Evolutionary conservation across 2,329 filamentous ascomycete species (phyloP).

Genomic region (Fusarium tjaetaba): DNA sequence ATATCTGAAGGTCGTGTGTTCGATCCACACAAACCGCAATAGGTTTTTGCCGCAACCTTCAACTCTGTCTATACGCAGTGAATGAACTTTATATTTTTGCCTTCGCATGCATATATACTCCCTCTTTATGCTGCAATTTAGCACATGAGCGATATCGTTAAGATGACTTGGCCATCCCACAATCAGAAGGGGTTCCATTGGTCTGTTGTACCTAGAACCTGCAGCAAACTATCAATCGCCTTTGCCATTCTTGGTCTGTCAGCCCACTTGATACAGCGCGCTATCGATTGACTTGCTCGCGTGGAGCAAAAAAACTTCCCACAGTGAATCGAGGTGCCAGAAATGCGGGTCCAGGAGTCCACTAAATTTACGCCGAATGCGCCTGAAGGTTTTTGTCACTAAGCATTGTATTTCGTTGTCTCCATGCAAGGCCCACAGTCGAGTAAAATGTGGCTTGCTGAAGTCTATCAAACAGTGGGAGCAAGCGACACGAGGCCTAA

Average conservation of each 20-base stretch:
- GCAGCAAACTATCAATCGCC: not conserved
- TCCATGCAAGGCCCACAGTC: not conserved
- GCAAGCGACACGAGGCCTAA: no score
- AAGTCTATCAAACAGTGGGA: not conserved
- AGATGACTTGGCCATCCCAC: not conserved
- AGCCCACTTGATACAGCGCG: not conserved
- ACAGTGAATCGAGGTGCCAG: not conserved
- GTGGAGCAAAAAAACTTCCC: not conserved
- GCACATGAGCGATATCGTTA: not conserved
- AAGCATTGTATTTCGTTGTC: no score
- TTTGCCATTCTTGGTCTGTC: not conserved
- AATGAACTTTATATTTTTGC: not conserved
- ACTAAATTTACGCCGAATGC: not conserved
- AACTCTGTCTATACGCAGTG: not conserved
- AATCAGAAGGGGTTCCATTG: not conserved
- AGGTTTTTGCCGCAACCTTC: not conserved
- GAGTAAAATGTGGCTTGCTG: not conserved
- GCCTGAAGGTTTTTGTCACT: fast-evolving
- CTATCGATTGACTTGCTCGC: not conserved
- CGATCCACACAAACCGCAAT: conserved; percentile 9
- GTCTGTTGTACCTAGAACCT: not conserved
- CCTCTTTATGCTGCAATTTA: not conserved
- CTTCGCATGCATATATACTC: no score
- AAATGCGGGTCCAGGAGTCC: fast-evolving
- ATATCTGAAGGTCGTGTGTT: not conserved